These are phyloP conservation scores for Phialocephala subalpina DNA, from an alignment of 2,329 filamentous ascomycete genomes.

Conservation along the genomic window DNA sequence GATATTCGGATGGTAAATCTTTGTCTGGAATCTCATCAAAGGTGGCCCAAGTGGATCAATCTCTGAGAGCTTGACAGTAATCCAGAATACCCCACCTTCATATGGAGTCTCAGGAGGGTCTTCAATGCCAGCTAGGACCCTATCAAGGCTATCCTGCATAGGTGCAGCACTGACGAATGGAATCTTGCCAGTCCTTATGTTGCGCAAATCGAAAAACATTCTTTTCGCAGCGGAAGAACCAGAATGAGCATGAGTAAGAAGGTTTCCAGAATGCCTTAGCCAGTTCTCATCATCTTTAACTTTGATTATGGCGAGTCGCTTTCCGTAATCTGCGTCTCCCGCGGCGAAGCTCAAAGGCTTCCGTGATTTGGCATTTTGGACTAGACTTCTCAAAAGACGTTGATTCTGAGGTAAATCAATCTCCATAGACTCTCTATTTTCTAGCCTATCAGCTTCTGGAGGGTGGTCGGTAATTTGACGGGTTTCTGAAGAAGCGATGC, in stretches of 20 bases:
- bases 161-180: constrained; percentile 38
- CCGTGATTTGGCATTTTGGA: constrained; percentile 9
- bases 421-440: too few relatives aligned
- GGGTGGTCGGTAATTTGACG: too few relatives aligned
- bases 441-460: too few relatives aligned
- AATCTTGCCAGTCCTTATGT: constrained; percentile 30
- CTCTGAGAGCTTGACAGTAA: constrained; percentile 27
- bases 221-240: constrained; percentile 28
- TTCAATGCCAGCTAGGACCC: constrained; percentile 38
- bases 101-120: constrained; percentile 40
- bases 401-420: constrained; percentile 23
- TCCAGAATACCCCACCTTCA: constrained; percentile 37
- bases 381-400: constrained; percentile 17
- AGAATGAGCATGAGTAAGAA: constrained; percentile 10
- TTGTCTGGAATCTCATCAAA: constrained; percentile 33
- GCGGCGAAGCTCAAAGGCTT: constrained; percentile 19
- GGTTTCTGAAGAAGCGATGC: too few relatives aligned
- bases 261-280: constrained; percentile 11
- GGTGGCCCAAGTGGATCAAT: constrained; percentile 19
- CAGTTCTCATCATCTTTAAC: constrained; percentile 20
- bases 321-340: constrained; percentile 26
- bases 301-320: constrained; percentile 15
- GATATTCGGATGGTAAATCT: constrained; percentile 39
- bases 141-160: constrained; percentile 31
- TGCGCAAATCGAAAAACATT: constrained; percentile 36